Percentiles rank a stretch among this genome's conserved stretches.
phyloP scores from a whole-genome alignment of 371 early-diverging fungal species.

The Mucor irregularis region DNA sequence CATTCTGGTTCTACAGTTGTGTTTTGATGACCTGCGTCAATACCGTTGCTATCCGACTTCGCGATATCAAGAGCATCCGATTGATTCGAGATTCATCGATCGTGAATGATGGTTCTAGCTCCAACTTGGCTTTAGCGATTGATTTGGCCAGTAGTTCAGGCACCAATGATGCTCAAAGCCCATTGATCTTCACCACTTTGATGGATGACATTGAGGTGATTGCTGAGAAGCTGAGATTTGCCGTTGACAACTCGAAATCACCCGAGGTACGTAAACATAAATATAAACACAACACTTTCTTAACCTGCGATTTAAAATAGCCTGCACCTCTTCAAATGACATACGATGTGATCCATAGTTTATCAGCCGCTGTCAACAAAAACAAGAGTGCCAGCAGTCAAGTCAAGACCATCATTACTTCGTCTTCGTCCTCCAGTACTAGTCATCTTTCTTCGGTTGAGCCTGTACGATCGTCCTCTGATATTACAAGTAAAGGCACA shows the following conservation, averaged over 20 bases:
- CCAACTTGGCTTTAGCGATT: constrained; percentile 39
- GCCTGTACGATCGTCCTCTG: constrained; percentile 19
- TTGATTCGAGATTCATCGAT: constrained; percentile 41
- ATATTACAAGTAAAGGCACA: constrained; percentile 5
- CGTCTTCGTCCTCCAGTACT: too few species aligned
- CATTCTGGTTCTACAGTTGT: constrained; percentile 54
- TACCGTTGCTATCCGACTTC: constrained; percentile 43
- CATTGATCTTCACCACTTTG: constrained; percentile 37
- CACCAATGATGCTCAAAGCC: constrained; percentile 15
- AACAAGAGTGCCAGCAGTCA: constrained; percentile 23
- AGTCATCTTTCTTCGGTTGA: constrained; percentile 15
- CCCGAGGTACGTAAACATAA: constrained; percentile 19
- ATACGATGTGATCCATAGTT: constrained; percentile 42
- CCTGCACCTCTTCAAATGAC: constrained; percentile 38
- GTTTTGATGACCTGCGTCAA: constrained; percentile 45
- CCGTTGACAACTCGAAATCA: constrained; percentile 42
- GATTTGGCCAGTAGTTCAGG: constrained; percentile 21
- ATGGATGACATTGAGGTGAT: constrained; percentile 45
- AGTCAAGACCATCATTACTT: constrained; percentile 34
- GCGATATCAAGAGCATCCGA: constrained; percentile 37
- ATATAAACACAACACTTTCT: neutral
- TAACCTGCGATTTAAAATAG: constrained; percentile 11
- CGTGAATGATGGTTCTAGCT: constrained; percentile 29
- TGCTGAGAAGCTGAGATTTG: constrained; percentile 39
- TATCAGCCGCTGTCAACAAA: constrained; percentile 39